Base-by-base conservation (phyloP, 1,139 yeast species). In the Geotrichum aggregatum region DNA sequence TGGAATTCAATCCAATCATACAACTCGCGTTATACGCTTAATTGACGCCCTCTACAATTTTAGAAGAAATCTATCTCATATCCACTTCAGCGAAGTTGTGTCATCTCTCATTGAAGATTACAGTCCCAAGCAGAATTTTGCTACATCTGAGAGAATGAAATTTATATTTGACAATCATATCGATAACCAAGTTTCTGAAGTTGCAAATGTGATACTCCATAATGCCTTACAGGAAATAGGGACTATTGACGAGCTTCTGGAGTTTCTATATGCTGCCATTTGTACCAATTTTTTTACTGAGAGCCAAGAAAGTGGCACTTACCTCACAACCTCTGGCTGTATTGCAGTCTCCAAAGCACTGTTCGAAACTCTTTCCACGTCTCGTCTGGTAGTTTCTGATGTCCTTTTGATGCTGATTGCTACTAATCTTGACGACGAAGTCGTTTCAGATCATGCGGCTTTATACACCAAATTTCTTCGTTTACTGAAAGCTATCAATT, bases 271-370 rank as follows among this genome's bases (percentile, higher is more conserved):
- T 18, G 30, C 36, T 10, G 44, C 44, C 13, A 40, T 47, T 47
- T 13, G 33, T 21, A 57, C 58, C 8, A 56, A 59, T 30, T 38
- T 55, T 24, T 63, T 57, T 34, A 45, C 41, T 21, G 49, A 57
- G 18, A 41, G 57, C 13, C 43, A 47, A 14, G 44, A 40, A 1
- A 34, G 55, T 3, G 31, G 33, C 19, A 41, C 47, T 14, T 43
- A 43, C 24, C 42, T 59, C 21, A 53, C 64, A 10, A 36, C 30
- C 5, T 49, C 49, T 7, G 67, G 66, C 2, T 49, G 59, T 21
- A 57, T 50, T 39, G 43, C 56, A 2, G 33, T 59, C 10, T 50
- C 56, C 22, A 54, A 56, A 26, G 44, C 54, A 19, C 52, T 63
- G 31, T 52, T 52, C 39, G 65, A 61, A 39, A 54, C 49, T 14